phyloP scores from a whole-genome alignment of 2,329 filamentous ascomycete species.

The Penicillium sp. region DNA sequence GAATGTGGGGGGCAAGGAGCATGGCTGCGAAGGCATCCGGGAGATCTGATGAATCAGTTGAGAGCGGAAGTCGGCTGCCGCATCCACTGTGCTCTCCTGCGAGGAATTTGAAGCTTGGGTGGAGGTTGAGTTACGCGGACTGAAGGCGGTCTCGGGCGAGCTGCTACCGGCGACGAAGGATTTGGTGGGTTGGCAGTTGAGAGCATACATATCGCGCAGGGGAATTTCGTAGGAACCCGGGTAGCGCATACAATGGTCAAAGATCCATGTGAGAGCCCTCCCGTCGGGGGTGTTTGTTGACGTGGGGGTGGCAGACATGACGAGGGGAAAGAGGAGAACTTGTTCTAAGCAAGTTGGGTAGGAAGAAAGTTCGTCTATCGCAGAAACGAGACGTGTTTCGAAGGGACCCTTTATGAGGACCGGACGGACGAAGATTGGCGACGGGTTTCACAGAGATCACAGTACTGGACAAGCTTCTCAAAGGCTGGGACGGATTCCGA shows the following conservation, averaged over 20 bases:
- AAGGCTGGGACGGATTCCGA: constrained; percentile 13
- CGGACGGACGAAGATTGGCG: neutral
- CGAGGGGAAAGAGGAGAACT: neutral
- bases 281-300: constrained; percentile 30
- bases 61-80: constrained; percentile 39
- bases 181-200: constrained; percentile 54
- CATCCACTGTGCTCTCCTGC: constrained; percentile 22
- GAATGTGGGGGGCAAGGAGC: constrained; percentile 57
- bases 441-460: constrained; percentile 7
- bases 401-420: neutral
- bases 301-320: constrained; percentile 14
- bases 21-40: constrained; percentile 54
- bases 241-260: constrained; percentile 56
- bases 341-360: neutral
- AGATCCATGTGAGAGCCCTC: constrained; percentile 47
- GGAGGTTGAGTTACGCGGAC: constrained; percentile 30
- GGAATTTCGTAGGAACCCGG: constrained; percentile 60
- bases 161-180: constrained; percentile 25
- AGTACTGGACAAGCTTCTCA: constrained; percentile 6
- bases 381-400: neutral
- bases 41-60: constrained; percentile 49
- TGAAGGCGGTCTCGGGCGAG: constrained; percentile 31
- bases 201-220: constrained; percentile 60
- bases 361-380: neutral
- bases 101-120: constrained; percentile 22